phyloP scores from a whole-genome alignment of 805 yeast species.

The Kuraishia capsulata region DNA sequence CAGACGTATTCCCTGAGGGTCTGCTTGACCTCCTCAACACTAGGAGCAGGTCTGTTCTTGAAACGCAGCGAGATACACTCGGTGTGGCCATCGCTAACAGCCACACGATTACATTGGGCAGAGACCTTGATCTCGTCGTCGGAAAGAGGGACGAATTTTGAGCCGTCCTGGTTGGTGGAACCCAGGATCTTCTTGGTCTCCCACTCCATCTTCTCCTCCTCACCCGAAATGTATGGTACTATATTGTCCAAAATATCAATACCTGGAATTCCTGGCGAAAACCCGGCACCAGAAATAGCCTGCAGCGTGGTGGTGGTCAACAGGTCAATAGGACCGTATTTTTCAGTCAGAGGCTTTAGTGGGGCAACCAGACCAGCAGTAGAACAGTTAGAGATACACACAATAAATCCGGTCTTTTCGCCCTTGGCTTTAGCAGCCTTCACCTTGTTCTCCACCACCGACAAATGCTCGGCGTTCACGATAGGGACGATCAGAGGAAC shows the following conservation, averaged over 20 bases:
- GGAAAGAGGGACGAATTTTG: constrained; percentile 46
- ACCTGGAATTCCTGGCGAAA: constrained; percentile 94
- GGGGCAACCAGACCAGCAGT: constrained; percentile 96
- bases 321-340: constrained; percentile 83
- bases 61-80: constrained; percentile 87
- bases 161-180: constrained; percentile 37
- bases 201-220: constrained; percentile 98
- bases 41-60: constrained; percentile 75
- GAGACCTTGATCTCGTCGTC: constrained; percentile 75
- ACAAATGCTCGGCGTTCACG: constrained; percentile 85
- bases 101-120: constrained; percentile 95
- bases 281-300: constrained; percentile 98
- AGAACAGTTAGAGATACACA: constrained; percentile 96
- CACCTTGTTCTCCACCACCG: constrained; percentile 54
- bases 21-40: constrained; percentile 69
- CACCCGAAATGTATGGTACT: constrained; percentile 92
- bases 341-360: constrained; percentile 82
- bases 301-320: constrained; percentile 89
- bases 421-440: constrained; percentile 45
- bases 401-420: constrained; percentile 68
- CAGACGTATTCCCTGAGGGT: constrained; percentile 66
- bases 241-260: constrained; percentile 92
- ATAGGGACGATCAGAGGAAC: constrained; percentile 96
- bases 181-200: constrained; percentile 95
- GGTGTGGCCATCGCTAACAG: constrained; percentile 97